A percentile compares a stretch with the other conserved stretches of the same genome.
These are phyloP conservation scores for Pseudevernia furfuracea DNA, from an alignment of 495 filamentous ascomycete species.

Conservation along the genomic window DNA sequence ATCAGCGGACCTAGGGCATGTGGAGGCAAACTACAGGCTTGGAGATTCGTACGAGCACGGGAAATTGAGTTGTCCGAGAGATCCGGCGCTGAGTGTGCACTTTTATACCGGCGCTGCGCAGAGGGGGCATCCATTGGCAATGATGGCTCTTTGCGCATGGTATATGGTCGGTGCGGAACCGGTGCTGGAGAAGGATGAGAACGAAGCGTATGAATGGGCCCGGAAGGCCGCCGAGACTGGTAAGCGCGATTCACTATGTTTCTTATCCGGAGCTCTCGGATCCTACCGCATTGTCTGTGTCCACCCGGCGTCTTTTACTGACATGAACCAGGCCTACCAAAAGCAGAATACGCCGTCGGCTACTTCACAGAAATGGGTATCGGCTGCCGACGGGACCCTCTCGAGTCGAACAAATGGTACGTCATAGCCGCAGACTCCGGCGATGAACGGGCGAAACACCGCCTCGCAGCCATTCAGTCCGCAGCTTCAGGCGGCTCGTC, in stretches of 20 bases:
- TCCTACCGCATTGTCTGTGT: not conserved
- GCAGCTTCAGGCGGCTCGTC: conserved; percentile 63
- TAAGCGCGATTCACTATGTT: conserved; percentile 37
- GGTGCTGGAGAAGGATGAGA: conserved; percentile 87
- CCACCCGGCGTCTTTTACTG: not conserved
- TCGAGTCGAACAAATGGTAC: conserved; percentile 98
- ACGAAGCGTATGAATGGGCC: conserved; percentile 96
- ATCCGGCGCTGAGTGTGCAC: conserved; percentile 90
- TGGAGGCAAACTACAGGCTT: conserved; percentile 74
- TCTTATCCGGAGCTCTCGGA: not conserved
- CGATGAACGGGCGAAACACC: conserved; percentile 78
- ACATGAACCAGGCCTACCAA: conserved; percentile 60
- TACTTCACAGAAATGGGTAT: conserved; percentile 99
- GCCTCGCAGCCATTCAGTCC: conserved; percentile 76
- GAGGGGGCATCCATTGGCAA: conserved; percentile 72
- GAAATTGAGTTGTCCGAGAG: conserved; percentile 72
- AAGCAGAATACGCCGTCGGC: conserved; percentile 90
- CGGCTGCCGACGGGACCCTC: conserved; percentile 80
- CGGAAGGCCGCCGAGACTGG: conserved; percentile 74
- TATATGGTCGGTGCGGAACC: conserved; percentile 95
- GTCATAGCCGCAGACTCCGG: conserved; percentile 91
- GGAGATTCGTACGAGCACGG: conserved; percentile 98
- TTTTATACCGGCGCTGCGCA: conserved; percentile 94
- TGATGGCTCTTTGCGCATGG: conserved; percentile 99
- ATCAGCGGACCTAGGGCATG: conserved; percentile 83